Percentiles rank a stretch among this genome's conserved stretches.
Evolutionary conservation across 805 yeast species (phyloP).

Genomic region (Candida pseudoglaebosa): DNA sequence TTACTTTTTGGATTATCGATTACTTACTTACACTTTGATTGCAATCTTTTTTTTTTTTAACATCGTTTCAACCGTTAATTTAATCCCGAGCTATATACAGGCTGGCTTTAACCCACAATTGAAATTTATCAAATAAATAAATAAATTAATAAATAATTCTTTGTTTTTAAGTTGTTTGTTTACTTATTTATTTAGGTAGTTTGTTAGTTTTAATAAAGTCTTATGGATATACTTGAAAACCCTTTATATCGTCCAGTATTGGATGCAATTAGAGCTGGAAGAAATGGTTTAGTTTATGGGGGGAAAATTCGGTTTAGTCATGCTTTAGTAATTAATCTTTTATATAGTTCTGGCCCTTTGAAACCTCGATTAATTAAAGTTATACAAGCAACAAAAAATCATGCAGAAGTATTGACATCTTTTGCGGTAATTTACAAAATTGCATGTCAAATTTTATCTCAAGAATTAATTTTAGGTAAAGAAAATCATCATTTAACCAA

Average conservation of each 20-base stretch:
- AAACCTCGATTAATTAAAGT: constrained; percentile 44
- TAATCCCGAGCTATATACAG: too few species aligned
- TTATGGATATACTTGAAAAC: constrained; percentile 20
- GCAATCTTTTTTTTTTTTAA: too few species aligned
- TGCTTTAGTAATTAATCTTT: constrained; percentile 56
- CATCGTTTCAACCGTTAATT: too few species aligned
- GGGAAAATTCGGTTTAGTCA: constrained; percentile 60
- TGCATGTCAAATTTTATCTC: constrained; percentile 24
- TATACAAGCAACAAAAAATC: constrained; percentile 49
- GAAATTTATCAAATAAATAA: too few species aligned
- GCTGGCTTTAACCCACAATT: too few species aligned
- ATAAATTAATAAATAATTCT: too few species aligned
- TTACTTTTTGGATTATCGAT: too few species aligned
- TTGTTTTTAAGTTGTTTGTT: background rate
- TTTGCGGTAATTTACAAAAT: constrained; percentile 54
- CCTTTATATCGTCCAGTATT: constrained; percentile 29
- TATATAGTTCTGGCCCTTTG: constrained; percentile 51
- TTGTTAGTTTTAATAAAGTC: too few species aligned
- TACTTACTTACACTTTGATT: too few species aligned
- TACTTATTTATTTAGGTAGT: background rate
- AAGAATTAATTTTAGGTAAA: constrained; percentile 32
- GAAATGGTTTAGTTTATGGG: constrained; percentile 56
- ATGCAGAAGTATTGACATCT: constrained; percentile 51
- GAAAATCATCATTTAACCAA: constrained; percentile 24
- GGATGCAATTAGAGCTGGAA: constrained; percentile 33